Conservation (phyloP, 371 early-diverging fungal species). For the Mortierella sp. region DNA sequence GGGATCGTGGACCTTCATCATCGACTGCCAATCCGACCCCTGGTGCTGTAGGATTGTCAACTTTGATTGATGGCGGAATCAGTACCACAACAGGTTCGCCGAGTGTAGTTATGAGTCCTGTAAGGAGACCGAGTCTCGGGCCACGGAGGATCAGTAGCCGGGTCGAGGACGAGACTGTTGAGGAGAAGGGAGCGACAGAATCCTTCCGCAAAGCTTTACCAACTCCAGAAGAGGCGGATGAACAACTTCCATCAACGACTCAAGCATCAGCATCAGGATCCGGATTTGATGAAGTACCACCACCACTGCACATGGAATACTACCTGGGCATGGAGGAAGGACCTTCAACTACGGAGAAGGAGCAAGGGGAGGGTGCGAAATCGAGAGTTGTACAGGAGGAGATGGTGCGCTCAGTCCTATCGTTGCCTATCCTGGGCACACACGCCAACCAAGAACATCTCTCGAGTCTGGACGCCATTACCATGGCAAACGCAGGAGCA, state of each 20-base stretch:
- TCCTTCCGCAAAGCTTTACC: background rate
- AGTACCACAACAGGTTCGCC: conserved; percentile 10
- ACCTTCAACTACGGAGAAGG: conserved; percentile 25
- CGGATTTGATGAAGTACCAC: background rate
- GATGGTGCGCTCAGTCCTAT: conserved; percentile 22
- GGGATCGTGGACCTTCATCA: conserved; percentile 1
- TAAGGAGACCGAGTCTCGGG: conserved; percentile 37
- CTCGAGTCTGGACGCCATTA: background rate
- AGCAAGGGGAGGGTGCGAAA: conserved; percentile 19
- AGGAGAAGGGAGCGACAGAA: background rate
- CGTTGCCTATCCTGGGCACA: background rate
- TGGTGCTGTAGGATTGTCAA: background rate
- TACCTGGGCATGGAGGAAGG: conserved; percentile 34
- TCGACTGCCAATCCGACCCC: background rate
- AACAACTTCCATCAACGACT: background rate
- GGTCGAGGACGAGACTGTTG: conserved; percentile 8
- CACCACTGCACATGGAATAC: conserved; percentile 26
- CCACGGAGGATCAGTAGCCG: conserved; percentile 52
- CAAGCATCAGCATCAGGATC: background rate
- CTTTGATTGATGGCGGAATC: background rate
- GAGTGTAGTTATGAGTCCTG: background rate
- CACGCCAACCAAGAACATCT: background rate
- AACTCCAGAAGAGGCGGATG: background rate
- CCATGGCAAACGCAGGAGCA: background rate
- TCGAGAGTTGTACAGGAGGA: conserved; percentile 44